Percentiles rank a stretch among this genome's conserved stretches.
Evolutionary conservation across 2,329 filamentous ascomycete genomes (phyloP).

Genomic region (Calonectria henricotiae): DNA sequence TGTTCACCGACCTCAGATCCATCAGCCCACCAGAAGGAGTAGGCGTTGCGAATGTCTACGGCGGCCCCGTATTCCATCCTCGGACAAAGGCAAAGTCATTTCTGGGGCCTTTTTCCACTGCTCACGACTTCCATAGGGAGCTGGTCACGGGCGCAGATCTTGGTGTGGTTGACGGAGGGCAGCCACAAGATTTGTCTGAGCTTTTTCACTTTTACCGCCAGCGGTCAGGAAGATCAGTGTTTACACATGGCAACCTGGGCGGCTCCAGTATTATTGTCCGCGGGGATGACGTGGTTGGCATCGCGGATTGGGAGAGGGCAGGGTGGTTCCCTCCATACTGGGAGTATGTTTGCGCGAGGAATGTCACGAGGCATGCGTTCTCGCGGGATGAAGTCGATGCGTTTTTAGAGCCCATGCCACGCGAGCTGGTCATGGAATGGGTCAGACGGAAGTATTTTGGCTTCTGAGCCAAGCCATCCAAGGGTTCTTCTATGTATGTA

Average conservation of each 20-base stretch:
- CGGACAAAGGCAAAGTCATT: neutral
- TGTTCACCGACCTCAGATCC: conserved; percentile 46
- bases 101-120: neutral
- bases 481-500: conserved; percentile 12
- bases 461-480: conserved; percentile 1
- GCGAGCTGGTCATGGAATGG: conserved; percentile 21
- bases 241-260: conserved; percentile 38
- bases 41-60: conserved; percentile 6
- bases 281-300: conserved; percentile 30
- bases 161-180: conserved; percentile 32
- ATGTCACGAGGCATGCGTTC: conserved; percentile 1
- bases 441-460: conserved; percentile 20
- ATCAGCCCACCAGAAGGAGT: conserved; percentile 34
- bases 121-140: conserved; percentile 8
- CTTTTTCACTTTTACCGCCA: conserved; percentile 10
- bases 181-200: conserved; percentile 7
- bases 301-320: conserved; percentile 38
- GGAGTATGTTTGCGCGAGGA: conserved; percentile 33
- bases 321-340: conserved; percentile 36
- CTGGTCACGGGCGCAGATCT: conserved; percentile 39
- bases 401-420: conserved; percentile 11
- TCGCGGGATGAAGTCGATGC: conserved; percentile 4
- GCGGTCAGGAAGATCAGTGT: conserved; percentile 36
- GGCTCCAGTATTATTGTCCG: conserved; percentile 36
- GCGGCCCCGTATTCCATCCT: conserved; percentile 2